These are phyloP conservation scores for Dothideomycetes sp. DNA, from an alignment of 2,329 filamentous ascomycete species.

Conservation along the genomic window DNA sequence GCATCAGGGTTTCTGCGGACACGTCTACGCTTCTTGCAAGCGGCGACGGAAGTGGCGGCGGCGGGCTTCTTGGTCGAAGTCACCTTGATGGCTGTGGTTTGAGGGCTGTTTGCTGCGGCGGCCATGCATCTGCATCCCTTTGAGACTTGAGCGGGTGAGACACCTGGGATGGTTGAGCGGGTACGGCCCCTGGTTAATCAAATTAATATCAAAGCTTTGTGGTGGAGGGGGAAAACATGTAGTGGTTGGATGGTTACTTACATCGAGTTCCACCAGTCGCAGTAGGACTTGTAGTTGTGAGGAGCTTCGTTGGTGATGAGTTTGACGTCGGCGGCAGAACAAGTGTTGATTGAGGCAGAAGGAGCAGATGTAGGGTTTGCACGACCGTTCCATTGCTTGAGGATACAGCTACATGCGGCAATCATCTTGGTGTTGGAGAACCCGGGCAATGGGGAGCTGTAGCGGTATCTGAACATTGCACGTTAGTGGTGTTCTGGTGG, in stretches of 20 bases:
- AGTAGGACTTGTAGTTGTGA: slow-evolving; percentile 9
- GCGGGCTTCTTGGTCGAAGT: background rate
- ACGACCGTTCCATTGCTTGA: slow-evolving; percentile 3
- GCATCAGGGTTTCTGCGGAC: slow-evolving; percentile 11
- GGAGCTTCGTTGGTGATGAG: slow-evolving; percentile 9
- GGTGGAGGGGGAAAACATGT: background rate
- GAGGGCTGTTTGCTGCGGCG: background rate
- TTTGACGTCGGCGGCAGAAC: slow-evolving; percentile 4
- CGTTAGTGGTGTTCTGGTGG: background rate
- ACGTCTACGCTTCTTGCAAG: slow-evolving; percentile 12
- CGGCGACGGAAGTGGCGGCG: slow-evolving; percentile 1
- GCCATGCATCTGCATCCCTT: slow-evolving; percentile 8
- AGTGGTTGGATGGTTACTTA: no score
- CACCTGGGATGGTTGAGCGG: slow-evolving; percentile 8
- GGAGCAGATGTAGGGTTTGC: slow-evolving; percentile 5
- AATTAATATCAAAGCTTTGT: background rate
- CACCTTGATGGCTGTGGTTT: slow-evolving; percentile 1
- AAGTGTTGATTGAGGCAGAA: background rate
- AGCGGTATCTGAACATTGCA: background rate
- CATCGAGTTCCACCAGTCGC: slow-evolving; percentile 7
- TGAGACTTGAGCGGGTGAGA: slow-evolving; percentile 1
- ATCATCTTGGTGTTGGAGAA: slow-evolving; percentile 2
- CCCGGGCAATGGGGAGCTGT: slow-evolving; percentile 7
- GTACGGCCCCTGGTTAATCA: background rate
- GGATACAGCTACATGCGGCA: slow-evolving; percentile 2